Evolutionary conservation across 805 yeast genomes (phyloP).

Genomic region (Lipomyces kockii): DNA sequence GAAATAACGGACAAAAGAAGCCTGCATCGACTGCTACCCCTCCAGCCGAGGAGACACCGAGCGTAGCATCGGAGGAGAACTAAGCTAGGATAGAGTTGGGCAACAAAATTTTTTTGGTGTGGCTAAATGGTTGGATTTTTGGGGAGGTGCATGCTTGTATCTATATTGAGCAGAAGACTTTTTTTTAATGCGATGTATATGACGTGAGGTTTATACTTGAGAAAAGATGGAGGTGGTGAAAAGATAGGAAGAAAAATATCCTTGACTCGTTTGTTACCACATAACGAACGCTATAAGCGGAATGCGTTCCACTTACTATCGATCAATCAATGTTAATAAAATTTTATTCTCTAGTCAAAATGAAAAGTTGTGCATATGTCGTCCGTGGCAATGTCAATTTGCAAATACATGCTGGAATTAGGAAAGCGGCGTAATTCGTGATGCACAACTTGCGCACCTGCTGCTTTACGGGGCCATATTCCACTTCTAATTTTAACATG

Average conservation of each 20-base stretch:
- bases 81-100: not conserved
- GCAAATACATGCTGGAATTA: no score
- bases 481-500: no score
- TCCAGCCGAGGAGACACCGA: not conserved
- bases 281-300: no score
- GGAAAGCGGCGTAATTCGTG: no score
- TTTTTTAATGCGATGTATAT: not conserved
- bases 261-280: no score
- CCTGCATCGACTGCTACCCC: slow-evolving; percentile 5
- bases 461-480: no score
- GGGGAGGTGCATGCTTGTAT: not conserved
- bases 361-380: no score
- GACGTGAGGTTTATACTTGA: not conserved
- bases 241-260: not conserved
- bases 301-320: no score
- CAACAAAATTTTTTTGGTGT: not conserved
- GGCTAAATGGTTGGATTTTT: not conserved
- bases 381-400: no score
- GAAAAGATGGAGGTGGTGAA: not conserved
- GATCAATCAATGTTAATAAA: no score
- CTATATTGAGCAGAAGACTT: not conserved
- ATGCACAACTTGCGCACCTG: no score
- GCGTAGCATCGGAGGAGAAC: not conserved
- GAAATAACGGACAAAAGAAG: slow-evolving; percentile 13
- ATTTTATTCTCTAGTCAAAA: no score